Conservation (phyloP, 2,329 filamentous ascomycete species). For the Aspergillaceae sp. region DNA sequence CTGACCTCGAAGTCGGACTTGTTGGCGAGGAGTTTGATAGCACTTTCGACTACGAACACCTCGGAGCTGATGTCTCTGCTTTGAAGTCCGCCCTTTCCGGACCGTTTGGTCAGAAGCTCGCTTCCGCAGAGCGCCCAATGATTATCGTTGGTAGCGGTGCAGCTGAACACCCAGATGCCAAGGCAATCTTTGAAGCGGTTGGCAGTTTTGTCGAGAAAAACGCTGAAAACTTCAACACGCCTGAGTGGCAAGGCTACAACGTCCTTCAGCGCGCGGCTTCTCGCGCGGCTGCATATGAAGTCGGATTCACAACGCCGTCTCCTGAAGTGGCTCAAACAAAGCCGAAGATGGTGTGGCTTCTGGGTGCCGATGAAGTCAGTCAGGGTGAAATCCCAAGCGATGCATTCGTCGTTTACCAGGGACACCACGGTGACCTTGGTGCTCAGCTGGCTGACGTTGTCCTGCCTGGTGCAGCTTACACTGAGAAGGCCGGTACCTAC, state of each 20-base stretch:
- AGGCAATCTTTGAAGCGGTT: constrained; percentile 85
- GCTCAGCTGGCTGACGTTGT: constrained; percentile 90
- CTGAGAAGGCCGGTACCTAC: constrained; percentile 91
- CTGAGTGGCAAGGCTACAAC: constrained; percentile 97
- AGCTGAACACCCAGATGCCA: constrained; percentile 82
- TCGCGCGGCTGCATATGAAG: constrained; percentile 84
- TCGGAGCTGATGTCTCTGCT: constrained; percentile 68
- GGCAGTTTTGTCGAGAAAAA: constrained; percentile 91
- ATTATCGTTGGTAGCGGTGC: constrained; percentile 91
- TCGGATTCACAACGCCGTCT: constrained; percentile 86
- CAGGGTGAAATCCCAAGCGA: constrained; percentile 85
- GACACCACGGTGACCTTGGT: constrained; percentile 90
- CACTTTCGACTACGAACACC: constrained; percentile 90
- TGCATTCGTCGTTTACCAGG: constrained; percentile 95
- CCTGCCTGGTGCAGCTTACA: constrained; percentile 90
- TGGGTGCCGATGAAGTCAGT: constrained; percentile 86
- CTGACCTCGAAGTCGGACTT: constrained; percentile 84
- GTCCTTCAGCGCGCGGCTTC: constrained; percentile 90
- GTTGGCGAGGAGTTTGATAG: constrained; percentile 87
- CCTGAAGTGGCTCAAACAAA: constrained; percentile 70
- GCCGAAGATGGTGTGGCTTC: constrained; percentile 93
- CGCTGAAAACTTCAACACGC: constrained; percentile 73
- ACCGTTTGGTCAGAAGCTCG: constrained; percentile 85
- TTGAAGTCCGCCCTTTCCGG: constrained; percentile 80
- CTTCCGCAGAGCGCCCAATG: constrained; percentile 83